These are phyloP conservation scores for Saururus chinensis DNA, from an alignment of 164 flowering plant species.

Conservation along the genomic window DNA sequence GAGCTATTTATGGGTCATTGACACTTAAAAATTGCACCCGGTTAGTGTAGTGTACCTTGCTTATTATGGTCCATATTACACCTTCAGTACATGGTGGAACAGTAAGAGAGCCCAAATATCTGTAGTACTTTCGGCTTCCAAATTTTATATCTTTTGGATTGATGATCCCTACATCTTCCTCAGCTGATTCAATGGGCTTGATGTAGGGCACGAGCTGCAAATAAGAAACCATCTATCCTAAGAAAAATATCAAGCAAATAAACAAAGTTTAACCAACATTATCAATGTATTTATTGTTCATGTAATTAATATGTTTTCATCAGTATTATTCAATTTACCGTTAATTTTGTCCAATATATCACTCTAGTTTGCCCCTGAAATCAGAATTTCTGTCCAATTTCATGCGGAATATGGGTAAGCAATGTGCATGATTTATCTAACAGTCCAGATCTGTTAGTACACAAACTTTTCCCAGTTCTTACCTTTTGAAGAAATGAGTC, in stretches of 20 bases:
- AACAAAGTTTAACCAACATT: too few species aligned
- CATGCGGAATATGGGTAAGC: too few species aligned
- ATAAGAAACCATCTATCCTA: not conserved
- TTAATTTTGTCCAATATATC: too few species aligned
- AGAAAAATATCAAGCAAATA: too few species aligned
- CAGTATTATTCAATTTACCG: too few species aligned
- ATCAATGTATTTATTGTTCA: too few species aligned
- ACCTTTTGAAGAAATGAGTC: conserved; percentile 52
- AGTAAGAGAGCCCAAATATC: conserved; percentile 71
- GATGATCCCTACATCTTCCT: conserved; percentile 28
- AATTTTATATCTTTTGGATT: conserved; percentile 48
- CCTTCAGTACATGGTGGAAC: conserved; percentile 74
- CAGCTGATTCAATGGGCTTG: conserved; percentile 5
- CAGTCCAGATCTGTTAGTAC: too few species aligned
- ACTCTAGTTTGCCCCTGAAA: too few species aligned
- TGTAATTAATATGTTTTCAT: too few species aligned
- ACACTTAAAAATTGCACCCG: not conserved
- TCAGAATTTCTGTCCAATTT: too few species aligned
- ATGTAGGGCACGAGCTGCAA: not conserved
- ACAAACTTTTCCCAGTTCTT: not conserved
- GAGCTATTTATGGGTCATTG: not conserved
- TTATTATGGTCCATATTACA: conserved; percentile 51
- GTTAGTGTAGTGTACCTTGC: conserved; percentile 27
- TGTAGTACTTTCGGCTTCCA: conserved; percentile 43
- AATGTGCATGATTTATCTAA: too few species aligned